Conservation (phyloP, 1,284 basidiomycete species). For the Caloboletus firmus region DNA sequence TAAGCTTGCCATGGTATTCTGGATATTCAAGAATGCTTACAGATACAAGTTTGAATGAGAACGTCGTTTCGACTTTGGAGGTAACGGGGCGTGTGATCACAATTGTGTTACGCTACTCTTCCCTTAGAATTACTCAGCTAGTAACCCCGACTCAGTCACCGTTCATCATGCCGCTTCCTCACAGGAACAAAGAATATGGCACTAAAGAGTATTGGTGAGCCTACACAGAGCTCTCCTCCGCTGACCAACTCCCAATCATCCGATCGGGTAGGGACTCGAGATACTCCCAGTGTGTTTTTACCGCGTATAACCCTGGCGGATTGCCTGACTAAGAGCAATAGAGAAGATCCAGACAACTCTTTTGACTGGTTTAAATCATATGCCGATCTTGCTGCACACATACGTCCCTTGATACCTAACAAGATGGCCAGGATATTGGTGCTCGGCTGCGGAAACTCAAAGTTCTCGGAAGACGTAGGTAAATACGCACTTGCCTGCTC, state of each 20-base stretch:
- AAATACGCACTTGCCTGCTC: background rate
- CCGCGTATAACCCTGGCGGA: background rate
- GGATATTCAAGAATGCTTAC: constrained; percentile 25
- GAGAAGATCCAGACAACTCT: constrained; percentile 60
- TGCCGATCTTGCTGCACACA: constrained; percentile 57
- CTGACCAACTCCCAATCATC: background rate
- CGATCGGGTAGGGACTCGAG: constrained; percentile 26
- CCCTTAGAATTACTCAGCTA: no score
- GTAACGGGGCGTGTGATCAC: constrained; percentile 18
- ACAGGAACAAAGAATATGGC: constrained; percentile 30
- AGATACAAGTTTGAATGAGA: constrained; percentile 3
- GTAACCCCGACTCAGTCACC: no score
- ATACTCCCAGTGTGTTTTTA: constrained; percentile 26
- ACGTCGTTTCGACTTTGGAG: background rate
- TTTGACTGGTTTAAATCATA: constrained; percentile 92
- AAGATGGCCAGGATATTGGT: constrained; percentile 74
- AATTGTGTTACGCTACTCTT: background rate
- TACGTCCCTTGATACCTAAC: constrained; percentile 63
- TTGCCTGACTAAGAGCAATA: constrained; percentile 26
- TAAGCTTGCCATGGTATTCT: constrained; percentile 33
- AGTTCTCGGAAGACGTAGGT: constrained; percentile 69
- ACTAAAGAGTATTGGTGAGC: constrained; percentile 33
- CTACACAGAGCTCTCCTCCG: background rate
- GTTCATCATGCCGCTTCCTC: constrained; percentile 15
- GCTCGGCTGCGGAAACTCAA: constrained; percentile 91